phyloP scores from a whole-genome alignment of 1,284 basidiomycete genomes.

The Malassezia yamatoensis region DNA sequence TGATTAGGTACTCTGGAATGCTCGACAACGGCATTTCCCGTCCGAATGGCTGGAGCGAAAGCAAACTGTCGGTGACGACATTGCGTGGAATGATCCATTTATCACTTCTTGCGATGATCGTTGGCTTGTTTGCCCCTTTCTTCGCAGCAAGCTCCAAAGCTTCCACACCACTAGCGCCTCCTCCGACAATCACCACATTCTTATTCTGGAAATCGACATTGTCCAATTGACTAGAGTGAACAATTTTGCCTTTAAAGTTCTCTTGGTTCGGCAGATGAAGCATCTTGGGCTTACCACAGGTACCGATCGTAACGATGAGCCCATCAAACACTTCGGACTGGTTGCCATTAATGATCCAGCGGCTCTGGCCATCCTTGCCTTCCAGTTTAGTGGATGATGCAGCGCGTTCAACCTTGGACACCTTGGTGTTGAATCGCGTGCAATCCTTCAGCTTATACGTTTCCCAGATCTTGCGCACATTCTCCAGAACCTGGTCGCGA shows the following conservation, averaged over 20 bases:
- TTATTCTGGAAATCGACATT: slow-evolving; percentile 51
- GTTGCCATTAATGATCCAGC: slow-evolving; percentile 54
- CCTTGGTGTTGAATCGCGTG: slow-evolving; percentile 52
- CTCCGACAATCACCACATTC: slow-evolving; percentile 52
- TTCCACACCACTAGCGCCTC: slow-evolving; percentile 58
- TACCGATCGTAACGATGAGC: slow-evolving; percentile 55
- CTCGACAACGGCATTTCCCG: slow-evolving; percentile 41
- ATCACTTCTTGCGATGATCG: slow-evolving; percentile 52
- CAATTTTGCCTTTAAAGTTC: slow-evolving; percentile 51
- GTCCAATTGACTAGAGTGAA: slow-evolving; percentile 57
- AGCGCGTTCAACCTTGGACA: slow-evolving; percentile 40
- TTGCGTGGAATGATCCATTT: slow-evolving; percentile 48
- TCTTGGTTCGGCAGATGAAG: slow-evolving; percentile 53
- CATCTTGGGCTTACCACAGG: slow-evolving; percentile 55
- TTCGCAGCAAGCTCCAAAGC: slow-evolving; percentile 53
- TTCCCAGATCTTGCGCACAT: slow-evolving; percentile 55
- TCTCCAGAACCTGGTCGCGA: slow-evolving; percentile 56
- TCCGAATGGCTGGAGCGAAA: slow-evolving; percentile 58
- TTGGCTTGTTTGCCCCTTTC: slow-evolving; percentile 51
- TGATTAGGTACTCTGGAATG: slow-evolving; percentile 54
- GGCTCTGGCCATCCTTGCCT: slow-evolving; percentile 47
- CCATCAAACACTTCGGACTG: slow-evolving; percentile 55
- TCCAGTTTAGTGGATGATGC: slow-evolving; percentile 42
- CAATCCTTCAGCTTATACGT: slow-evolving; percentile 54
- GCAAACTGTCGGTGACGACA: slow-evolving; percentile 54